These are phyloP conservation scores for Tylopilus plumbeoviolaceoides DNA, from an alignment of 768 basidiomycete species.

Conservation along the genomic window DNA sequence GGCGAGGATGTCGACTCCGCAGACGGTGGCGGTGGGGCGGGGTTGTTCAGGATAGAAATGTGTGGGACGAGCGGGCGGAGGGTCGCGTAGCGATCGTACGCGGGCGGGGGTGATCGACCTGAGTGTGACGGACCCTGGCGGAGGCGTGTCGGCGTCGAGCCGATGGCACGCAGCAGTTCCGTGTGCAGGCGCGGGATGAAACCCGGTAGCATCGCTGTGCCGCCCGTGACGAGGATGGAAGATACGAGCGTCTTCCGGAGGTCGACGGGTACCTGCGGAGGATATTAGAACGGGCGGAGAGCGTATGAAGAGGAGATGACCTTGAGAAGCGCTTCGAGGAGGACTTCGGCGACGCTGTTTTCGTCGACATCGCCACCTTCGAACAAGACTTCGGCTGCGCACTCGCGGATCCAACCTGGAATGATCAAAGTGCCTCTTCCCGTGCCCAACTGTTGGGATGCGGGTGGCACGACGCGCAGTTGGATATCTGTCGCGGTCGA, in stretches of 20 bases:
- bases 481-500: slow-evolving; percentile 75
- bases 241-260: slow-evolving; percentile 80
- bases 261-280: slow-evolving; percentile 76
- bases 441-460: slow-evolving; percentile 62
- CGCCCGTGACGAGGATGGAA: slow-evolving; percentile 83
- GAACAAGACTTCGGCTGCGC: slow-evolving; percentile 87
- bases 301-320: slow-evolving; percentile 28
- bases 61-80: slow-evolving; percentile 68
- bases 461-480: slow-evolving; percentile 65
- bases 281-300: not conserved
- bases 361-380: slow-evolving; percentile 89
- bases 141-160: slow-evolving; percentile 33
- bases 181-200: slow-evolving; percentile 86
- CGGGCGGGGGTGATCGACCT: slow-evolving; percentile 39
- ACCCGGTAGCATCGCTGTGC: slow-evolving; percentile 87
- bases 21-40: slow-evolving; percentile 49
- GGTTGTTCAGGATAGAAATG: slow-evolving; percentile 85
- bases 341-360: slow-evolving; percentile 74
- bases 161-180: slow-evolving; percentile 65
- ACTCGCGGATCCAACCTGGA: slow-evolving; percentile 94
- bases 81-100: slow-evolving; percentile 70
- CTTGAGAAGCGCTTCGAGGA: slow-evolving; percentile 78
- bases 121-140: slow-evolving; percentile 35
- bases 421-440: slow-evolving; percentile 77
- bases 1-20: slow-evolving; percentile 35